A percentile compares a stretch with the other conserved stretches of the same genome.
phyloP scores from a whole-genome alignment of 1,139 yeast species.

The Taphrina deformans region DNA sequence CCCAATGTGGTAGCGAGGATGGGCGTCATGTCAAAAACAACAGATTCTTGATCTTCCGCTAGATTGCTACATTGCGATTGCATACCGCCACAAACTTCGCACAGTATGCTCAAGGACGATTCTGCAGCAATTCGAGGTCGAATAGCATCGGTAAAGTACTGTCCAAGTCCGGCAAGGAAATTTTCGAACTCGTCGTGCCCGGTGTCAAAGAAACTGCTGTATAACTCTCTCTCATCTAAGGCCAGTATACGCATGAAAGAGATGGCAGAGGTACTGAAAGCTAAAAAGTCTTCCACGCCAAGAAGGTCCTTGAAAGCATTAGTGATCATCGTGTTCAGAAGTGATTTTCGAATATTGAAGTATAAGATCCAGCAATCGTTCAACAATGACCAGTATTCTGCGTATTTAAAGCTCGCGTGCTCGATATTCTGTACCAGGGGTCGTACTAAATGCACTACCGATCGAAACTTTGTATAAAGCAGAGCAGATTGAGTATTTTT shows the following conservation, averaged over 20 bases:
- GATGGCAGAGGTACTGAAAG: conserved; percentile 57
- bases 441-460: conserved; percentile 51
- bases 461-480: conserved; percentile 62
- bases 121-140: conserved; percentile 69
- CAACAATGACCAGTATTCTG: conserved; percentile 66
- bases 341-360: conserved; percentile 56
- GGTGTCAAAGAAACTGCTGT: conserved; percentile 55
- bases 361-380: conserved; percentile 66
- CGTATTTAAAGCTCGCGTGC: conserved; percentile 51
- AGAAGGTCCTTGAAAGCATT: conserved; percentile 38
- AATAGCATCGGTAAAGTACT: conserved; percentile 70
- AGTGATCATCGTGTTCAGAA: conserved; percentile 52
- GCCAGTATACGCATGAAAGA: conserved; percentile 60
- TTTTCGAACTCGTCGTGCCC: conserved; percentile 48
- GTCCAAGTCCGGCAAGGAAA: conserved; percentile 66
- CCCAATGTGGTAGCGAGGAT: conserved; percentile 56
- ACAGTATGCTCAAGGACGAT: conserved; percentile 60
- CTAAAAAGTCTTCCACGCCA: conserved; percentile 41
- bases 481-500: conserved; percentile 55
- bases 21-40: conserved; percentile 24
- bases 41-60: conserved; percentile 42
- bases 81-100: conserved; percentile 72
- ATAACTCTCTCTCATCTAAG: conserved; percentile 62
- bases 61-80: conserved; percentile 62
- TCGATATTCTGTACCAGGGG: conserved; percentile 56